Percentiles rank a stretch among this genome's conserved stretches.
Conservation (phyloP, 495 filamentous ascomycete genomes). For the Thermothielavioides terrestris region DNA sequence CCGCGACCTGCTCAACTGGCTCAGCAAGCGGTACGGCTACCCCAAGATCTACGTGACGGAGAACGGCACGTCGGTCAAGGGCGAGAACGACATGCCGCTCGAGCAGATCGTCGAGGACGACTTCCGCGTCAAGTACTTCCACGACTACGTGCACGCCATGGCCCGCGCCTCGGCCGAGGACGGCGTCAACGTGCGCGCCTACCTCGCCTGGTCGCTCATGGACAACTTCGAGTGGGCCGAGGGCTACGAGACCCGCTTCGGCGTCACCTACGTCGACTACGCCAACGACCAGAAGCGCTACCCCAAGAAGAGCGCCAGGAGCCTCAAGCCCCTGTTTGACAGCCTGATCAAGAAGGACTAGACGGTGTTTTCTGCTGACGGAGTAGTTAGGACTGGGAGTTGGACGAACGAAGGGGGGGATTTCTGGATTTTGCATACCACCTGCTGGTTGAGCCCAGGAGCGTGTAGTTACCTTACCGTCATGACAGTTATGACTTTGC, state of each 20-base stretch:
- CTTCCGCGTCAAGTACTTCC: slow-evolving; percentile 67
- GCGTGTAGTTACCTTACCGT: too few relatives aligned
- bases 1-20: slow-evolving; percentile 68
- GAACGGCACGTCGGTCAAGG: slow-evolving; percentile 70
- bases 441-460: too few relatives aligned
- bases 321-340: slow-evolving; percentile 55
- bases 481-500: slow-evolving; percentile 4
- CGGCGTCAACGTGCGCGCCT: slow-evolving; percentile 61
- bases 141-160: slow-evolving; percentile 63
- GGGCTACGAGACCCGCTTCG: slow-evolving; percentile 77
- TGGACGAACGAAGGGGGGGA: background rate
- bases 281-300: slow-evolving; percentile 62
- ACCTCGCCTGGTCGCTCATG: slow-evolving; percentile 76
- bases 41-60: slow-evolving; percentile 77
- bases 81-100: slow-evolving; percentile 63
- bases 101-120: slow-evolving; percentile 65
- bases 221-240: slow-evolving; percentile 68
- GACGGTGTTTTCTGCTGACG: background rate
- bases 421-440: background rate
- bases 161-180: slow-evolving; percentile 57
- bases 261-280: slow-evolving; percentile 72
- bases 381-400: background rate
- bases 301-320: slow-evolving; percentile 69
- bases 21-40: slow-evolving; percentile 63
- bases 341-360: slow-evolving; percentile 43